A percentile compares a stretch with the other conserved stretches of the same genome.
These are phyloP conservation scores for Hyaloscypha finlandica DNA, from an alignment of 495 filamentous ascomycete genomes.

Conservation along the genomic window DNA sequence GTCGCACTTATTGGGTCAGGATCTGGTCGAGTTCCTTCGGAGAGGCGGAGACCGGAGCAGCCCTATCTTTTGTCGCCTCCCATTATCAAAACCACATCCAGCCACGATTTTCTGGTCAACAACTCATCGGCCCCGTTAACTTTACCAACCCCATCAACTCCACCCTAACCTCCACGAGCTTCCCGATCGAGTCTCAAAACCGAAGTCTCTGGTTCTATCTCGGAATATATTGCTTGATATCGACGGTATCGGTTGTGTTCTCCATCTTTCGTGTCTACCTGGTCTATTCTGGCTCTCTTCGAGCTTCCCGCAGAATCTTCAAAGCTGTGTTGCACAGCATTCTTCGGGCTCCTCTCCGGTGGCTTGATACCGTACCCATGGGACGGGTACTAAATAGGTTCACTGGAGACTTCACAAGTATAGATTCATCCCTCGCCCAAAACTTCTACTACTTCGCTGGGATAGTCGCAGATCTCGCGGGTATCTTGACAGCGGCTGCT, in stretches of 20 bases:
- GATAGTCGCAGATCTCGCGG: neutral
- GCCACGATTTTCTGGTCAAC: constrained; percentile 36
- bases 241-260: constrained; percentile 36
- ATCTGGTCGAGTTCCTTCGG: constrained; percentile 53
- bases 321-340: constrained; percentile 49
- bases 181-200: constrained; percentile 31
- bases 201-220: constrained; percentile 59
- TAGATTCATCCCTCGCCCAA: constrained; percentile 53
- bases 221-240: constrained; percentile 63
- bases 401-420: constrained; percentile 55
- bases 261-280: neutral
- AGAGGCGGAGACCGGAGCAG: constrained; percentile 42
- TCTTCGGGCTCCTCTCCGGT: constrained; percentile 55
- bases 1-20: constrained; percentile 14
- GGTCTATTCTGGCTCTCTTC: constrained; percentile 33
- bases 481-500: constrained; percentile 7
- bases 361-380: constrained; percentile 62
- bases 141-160: neutral
- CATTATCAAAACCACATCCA: constrained; percentile 18
- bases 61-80: constrained; percentile 23
- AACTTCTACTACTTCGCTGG: constrained; percentile 35
- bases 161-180: constrained; percentile 30
- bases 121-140: constrained; percentile 18
- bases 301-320: constrained; percentile 56
- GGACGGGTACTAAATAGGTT: constrained; percentile 65